These are phyloP conservation scores for Cordyceps cicadae DNA, from an alignment of 2,329 filamentous ascomycete genomes.

Conservation along the genomic window DNA sequence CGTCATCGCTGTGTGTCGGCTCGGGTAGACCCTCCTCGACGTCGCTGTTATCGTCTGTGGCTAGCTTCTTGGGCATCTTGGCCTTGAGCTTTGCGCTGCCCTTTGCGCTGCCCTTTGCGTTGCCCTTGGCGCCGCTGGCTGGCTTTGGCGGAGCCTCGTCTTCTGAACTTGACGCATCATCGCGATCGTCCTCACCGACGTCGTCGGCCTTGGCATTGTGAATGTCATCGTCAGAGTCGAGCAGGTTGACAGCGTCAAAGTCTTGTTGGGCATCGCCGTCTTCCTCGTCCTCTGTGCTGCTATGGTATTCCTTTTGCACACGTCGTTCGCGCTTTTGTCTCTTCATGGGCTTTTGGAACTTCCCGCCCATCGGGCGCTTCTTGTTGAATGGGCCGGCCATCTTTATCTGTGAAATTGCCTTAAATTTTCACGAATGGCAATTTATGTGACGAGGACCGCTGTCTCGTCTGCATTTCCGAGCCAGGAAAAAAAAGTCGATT, in stretches of 20 bases:
- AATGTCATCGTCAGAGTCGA: conserved; percentile 51
- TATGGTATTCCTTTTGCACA: conserved; percentile 41
- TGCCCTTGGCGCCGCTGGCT: conserved; percentile 20
- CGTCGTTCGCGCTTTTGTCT: conserved; percentile 36
- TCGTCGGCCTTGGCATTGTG: conserved; percentile 46
- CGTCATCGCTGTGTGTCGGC: conserved; percentile 20
- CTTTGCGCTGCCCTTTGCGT: conserved; percentile 21
- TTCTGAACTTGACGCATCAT: conserved; percentile 28
- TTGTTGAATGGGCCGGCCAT: conserved; percentile 29
- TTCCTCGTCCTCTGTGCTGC: conserved; percentile 40
- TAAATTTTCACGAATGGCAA: background rate
- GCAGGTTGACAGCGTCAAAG: conserved; percentile 44
- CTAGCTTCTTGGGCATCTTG: conserved; percentile 21
- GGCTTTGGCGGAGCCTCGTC: conserved; percentile 26
- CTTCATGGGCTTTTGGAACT: conserved; percentile 37
- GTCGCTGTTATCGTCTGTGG: conserved; percentile 28
- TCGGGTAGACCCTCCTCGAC: conserved; percentile 20
- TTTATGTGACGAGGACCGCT: background rate
- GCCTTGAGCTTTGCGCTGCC: conserved; percentile 21
- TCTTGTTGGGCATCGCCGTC: conserved; percentile 26
- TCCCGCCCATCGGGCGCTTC: conserved; percentile 25
- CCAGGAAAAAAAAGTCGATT: conserved; percentile 5
- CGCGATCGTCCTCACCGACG: conserved; percentile 30
- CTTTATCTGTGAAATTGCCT: conserved; percentile 5
- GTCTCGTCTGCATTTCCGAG: background rate